Evolutionary conservation across 179 eudicot genomes (phyloP).

Genomic region (Patellifolia procumbens): DNA sequence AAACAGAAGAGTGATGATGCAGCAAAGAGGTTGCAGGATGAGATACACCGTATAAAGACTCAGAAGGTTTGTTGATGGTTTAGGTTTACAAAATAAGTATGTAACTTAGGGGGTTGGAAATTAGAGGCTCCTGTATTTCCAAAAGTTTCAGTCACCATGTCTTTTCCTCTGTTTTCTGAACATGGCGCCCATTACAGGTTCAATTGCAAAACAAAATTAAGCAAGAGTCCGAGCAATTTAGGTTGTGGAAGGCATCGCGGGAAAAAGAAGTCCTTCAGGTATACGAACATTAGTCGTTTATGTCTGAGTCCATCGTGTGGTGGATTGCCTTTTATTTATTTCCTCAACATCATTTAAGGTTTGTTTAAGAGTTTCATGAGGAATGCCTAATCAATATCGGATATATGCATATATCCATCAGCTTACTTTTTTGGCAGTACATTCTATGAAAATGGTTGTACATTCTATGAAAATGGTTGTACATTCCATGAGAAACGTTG

Average conservation of each 20-base stretch:
- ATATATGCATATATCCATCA: no score
- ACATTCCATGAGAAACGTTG: no score
- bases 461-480: no score
- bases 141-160: neutral
- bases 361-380: constrained; percentile 2
- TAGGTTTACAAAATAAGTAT: no score
- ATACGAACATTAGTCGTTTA: constrained; percentile 3
- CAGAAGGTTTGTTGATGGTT: constrained; percentile 94
- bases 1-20: constrained; percentile 98
- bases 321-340: neutral
- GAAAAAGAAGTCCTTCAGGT: constrained; percentile 99
- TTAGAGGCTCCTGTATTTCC: neutral
- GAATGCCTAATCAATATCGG: no score
- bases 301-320: no score
- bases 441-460: no score
- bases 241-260: constrained; percentile 89
- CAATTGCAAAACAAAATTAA: constrained; percentile 94
- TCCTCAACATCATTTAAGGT: neutral
- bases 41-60: constrained; percentile 89
- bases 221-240: constrained; percentile 97
- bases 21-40: constrained; percentile 89
- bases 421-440: no score
- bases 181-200: constrained; percentile 48
- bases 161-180: neutral
- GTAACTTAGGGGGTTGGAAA: neutral